These are phyloP conservation scores for Emmonsiellopsis sp. DNA, from an alignment of 2,329 filamentous ascomycete species.

Conservation along the genomic window DNA sequence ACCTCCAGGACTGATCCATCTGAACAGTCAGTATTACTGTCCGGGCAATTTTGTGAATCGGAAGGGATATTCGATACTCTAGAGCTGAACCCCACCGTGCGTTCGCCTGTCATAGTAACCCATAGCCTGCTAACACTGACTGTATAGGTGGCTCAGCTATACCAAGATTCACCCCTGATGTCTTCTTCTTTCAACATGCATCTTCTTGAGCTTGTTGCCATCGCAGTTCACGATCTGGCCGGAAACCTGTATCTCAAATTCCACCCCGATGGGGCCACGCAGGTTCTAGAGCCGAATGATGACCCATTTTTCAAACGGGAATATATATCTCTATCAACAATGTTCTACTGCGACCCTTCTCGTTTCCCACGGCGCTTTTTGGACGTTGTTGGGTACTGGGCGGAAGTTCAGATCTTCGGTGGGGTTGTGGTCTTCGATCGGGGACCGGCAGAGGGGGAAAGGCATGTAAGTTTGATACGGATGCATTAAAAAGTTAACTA, in stretches of 20 bases:
- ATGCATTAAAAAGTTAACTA: too few species aligned
- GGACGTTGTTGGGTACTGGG: background rate
- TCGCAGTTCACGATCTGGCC: background rate
- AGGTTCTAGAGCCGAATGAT: background rate
- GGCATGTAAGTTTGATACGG: background rate
- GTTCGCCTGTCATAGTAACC: background rate
- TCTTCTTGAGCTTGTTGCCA: background rate
- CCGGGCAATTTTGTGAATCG: background rate
- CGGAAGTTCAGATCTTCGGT: background rate
- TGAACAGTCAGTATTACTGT: background rate
- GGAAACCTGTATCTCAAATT: background rate
- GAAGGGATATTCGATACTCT: background rate
- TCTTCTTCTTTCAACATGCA: conserved; percentile 1
- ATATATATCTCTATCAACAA: background rate
- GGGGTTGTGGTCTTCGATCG: conserved; percentile 3
- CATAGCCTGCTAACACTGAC: background rate
- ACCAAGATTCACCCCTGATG: background rate
- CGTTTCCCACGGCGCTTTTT: background rate
- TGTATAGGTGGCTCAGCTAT: background rate
- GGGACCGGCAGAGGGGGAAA: background rate
- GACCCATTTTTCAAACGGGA: background rate
- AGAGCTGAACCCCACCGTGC: background rate
- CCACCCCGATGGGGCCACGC: background rate
- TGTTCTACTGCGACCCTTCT: background rate
- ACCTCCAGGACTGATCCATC: background rate